Evolutionary conservation across 371 early-diverging fungal species (phyloP), one percentile per base, ranked within the genome.

Genomic region (Haplosporangium sp.): DNA sequence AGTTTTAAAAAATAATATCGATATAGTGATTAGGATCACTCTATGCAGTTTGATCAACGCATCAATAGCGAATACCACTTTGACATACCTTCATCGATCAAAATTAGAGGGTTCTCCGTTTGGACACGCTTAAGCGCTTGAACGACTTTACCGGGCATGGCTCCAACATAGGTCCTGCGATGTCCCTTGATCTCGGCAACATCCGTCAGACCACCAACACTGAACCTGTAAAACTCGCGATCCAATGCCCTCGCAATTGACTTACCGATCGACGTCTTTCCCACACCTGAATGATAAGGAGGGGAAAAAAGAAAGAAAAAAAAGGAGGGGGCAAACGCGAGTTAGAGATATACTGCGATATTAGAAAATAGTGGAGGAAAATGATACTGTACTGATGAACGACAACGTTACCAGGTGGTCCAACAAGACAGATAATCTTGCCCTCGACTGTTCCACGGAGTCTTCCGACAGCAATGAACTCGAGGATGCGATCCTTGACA

Each of bases 111-210:
- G 77, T 98, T 98, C 81, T 97, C 97, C 0, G 97, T 96, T 76
- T 98, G 95, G 8, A 97, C 97, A 70, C 96, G 96, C 82, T 98
- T 98, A 53, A 99, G 83, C 1, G 99, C 98, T 83, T 98, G 98
- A 43, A 99, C 92, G 6, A 98, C 95, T 82, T 98, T 98, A 48
- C 99, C 99, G n/a, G 99, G 99, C 99, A 99, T 98, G 8, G 98
- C 98, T 56, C 99, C 99, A 18, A 99, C 98, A 80, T 99, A 99
- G 5, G 99, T 99, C 59, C 99, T 87, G 38, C 99, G 91, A 83
- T 98, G 99, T 12, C 98, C 99, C 87, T 99, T 98, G 82, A 99
- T 96, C 79, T 99, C 99, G 36, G 98, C 97, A 11, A 98, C 98
- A 75, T 99, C 99, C 0, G 94, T 93, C 73, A 99, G 81, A 7